Conservation (phyloP, 2,329 filamentous ascomycete species). For the Boeremia lycopersici region DNA sequence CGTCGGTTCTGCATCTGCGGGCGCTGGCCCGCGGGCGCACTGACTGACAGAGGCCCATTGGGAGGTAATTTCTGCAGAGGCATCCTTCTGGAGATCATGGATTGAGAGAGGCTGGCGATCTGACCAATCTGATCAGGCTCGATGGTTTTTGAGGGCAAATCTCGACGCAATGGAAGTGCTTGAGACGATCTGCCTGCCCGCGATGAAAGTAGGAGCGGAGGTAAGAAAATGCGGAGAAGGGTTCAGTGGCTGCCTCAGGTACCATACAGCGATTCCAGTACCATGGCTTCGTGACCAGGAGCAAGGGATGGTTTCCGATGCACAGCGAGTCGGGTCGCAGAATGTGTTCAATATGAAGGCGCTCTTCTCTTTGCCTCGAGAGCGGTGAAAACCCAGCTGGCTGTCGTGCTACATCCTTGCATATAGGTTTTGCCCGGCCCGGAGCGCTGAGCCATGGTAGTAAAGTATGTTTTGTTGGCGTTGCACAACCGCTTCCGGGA, state of each 20-base stretch:
- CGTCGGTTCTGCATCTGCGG: conserved; percentile 28
- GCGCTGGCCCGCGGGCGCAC: conserved; percentile 5
- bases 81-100: conserved; percentile 11
- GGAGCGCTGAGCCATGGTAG: conserved; percentile 14
- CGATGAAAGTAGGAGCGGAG: not conserved
- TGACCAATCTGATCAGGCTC: not conserved
- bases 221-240: conserved; percentile 13
- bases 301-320: conserved; percentile 20
- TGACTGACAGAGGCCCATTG: conserved; percentile 7
- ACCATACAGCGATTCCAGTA: conserved; percentile 17
- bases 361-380: conserved; percentile 11
- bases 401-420: conserved; percentile 29
- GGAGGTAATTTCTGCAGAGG: conserved; percentile 27
- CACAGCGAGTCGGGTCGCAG: conserved; percentile 18
- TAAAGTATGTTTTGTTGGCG: conserved; percentile 20
- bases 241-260: conserved; percentile 4
- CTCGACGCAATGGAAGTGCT: not conserved
- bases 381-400: conserved; percentile 23
- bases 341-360: conserved; percentile 26
- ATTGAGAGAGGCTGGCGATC: not conserved
- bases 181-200: not conserved
- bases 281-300: conserved; percentile 15
- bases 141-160: not conserved
- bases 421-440: conserved; percentile 18
- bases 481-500: conserved; percentile 24